Evolutionary conservation across 176 grass and related monocot species (phyloP), one percentile per base, ranked within the genome.

Genomic region (Puccinellia tenuiflora): DNA sequence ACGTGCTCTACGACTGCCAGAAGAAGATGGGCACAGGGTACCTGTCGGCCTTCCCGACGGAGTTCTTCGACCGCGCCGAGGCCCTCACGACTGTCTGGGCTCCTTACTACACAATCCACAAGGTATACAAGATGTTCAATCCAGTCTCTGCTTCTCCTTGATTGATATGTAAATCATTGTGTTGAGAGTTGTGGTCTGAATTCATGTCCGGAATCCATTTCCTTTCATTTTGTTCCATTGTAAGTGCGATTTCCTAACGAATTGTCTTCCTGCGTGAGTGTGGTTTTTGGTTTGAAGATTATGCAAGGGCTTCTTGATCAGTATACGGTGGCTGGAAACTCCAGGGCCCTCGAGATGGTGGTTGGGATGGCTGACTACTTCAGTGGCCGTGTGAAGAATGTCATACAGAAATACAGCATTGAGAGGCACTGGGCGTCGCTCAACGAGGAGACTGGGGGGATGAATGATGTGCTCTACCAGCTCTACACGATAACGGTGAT

Each of bases 241-340:
- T 0, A 4, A 5, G 11, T 73, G 26, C 14, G 69, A 48, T 73
- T 73, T 17, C 45, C 24, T 73, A 18, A 73, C 3, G 7, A 48
- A 18, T 29, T 73, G 20, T 17, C 17, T n/a, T 33, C 21, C 18
- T 59, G 66, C 13, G 0, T 48, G 21, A 75, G 15, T 65, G 53
- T 17, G 54, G 40, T 74, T 50, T 30, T 40, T 14, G 50, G 18
- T 73, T 42, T 75, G 54, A 75, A 99, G 96, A 93, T 99, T 85
- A 96, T 99, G 96, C 93, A 90, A 80, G 96, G 96, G 37, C 89
- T 99, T 80, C 89, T 99, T 60, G 96, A 99, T 96, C 96, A 99
- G 80, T 93, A 99, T 67, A 50, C 62, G 1, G 64, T 90, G 25
- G 89, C 85, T 69, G 85, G 89, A 38, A 99, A 86, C 62, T 66